Evolutionary conservation across 768 basidiomycete species (phyloP), one percentile per base, ranked within the genome.

Genomic region (Mycena crocata): DNA sequence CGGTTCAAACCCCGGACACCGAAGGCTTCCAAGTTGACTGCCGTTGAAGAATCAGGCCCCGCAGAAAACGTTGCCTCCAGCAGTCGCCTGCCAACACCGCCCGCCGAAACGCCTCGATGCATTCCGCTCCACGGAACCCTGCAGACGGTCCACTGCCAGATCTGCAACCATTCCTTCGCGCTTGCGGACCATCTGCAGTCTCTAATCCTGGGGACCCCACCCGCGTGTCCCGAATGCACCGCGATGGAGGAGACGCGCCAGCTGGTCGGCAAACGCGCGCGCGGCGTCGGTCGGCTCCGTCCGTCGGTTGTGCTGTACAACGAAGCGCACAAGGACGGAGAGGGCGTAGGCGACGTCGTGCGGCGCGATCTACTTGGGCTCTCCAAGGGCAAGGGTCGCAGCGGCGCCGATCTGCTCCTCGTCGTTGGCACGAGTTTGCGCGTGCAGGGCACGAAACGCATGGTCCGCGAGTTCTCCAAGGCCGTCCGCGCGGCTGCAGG

Each of bases 301-400:
- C 93, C 95, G 0, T 93, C 92, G 58, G 94, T 98, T 3, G 94
- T 98, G 0, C 79, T 98, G 26, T 98, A 98, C 75, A 95, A 95
- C 69, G 96, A 97, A 76, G 82, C 84, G 50, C 95, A 97, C 79
- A 90, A 88, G 76, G 89, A 95, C 67, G 95, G 94, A 5, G 93
- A 96, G 71, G 88, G 89, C 24, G 94, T 97, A 2, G 96, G 96
- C 1, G 89, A 93, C 58, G 85, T 91, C 24, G 93, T 96, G n/a
- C 81, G 89, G 72, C 87, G 86, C 69, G 96, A 98, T 75, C 79
- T 97, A 59, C 83, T 93, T 58, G 93, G 93, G 10, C 83, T 86
- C 10, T 86, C 84, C 3, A 87, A 87, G 69, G 87, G 89, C 17
- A 91, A 89, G 71, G 89, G 89, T 3, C 83, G 89, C 65, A 87